Percentiles rank a stretch among this genome's conserved stretches.
These are phyloP conservation scores for Cetraspora pellucida DNA, from an alignment of 192 early-diverging fungal genomes.

Conservation along the genomic window DNA sequence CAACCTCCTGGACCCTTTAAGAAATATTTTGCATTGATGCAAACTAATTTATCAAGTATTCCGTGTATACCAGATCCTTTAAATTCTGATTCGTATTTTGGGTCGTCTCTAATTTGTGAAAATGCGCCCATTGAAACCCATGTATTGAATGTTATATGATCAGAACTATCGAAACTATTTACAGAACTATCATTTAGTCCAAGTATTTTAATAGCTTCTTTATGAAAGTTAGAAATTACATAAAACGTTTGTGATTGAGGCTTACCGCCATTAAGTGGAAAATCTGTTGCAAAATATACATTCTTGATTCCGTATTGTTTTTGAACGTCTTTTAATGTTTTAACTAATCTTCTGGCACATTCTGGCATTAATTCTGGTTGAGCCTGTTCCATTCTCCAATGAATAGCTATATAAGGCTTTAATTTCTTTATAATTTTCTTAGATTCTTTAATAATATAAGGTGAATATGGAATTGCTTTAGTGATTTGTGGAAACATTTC, in stretches of 20 bases:
- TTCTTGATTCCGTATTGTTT: constrained; percentile 3
- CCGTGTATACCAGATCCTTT: too few relatives aligned
- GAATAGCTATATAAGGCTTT: constrained; percentile 1
- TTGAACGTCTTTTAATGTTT: background rate
- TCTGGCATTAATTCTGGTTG: background rate
- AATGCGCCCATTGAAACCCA: too few relatives aligned
- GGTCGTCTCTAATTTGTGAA: too few relatives aligned
- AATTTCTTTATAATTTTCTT: background rate
- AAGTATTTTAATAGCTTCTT: constrained; percentile 28
- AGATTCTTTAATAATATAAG: background rate
- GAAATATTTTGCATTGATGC: too few relatives aligned
- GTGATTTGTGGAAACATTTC: background rate
- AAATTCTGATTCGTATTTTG: too few relatives aligned
- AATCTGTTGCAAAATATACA: constrained; percentile 39
- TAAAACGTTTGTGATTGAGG: constrained; percentile 3
- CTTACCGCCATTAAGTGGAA: constrained; percentile 13
- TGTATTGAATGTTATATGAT: too few relatives aligned
- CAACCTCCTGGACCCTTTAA: too few relatives aligned
- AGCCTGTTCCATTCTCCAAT: constrained; percentile 22
- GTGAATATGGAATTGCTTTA: background rate
- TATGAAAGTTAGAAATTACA: constrained; percentile 17
- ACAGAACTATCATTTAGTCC: too few relatives aligned
- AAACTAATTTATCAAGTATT: too few relatives aligned
- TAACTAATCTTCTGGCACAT: background rate
- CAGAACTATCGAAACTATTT: too few relatives aligned